phyloP scores from a whole-genome alignment of 2,329 filamentous ascomycete genomes.

The Fusarium compactum region DNA sequence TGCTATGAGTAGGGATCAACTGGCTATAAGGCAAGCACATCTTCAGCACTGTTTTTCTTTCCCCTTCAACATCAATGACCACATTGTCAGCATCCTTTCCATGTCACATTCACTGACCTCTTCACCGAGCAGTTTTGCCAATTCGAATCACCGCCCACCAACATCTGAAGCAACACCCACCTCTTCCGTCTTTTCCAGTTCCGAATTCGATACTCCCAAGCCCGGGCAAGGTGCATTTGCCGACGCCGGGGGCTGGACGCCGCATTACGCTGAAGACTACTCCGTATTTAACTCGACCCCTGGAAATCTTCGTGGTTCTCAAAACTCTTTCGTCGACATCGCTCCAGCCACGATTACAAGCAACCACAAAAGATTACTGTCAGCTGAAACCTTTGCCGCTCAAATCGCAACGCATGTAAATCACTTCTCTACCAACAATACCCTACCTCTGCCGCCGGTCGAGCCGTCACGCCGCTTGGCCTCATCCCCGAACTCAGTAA shows the following conservation, averaged over 20 bases:
- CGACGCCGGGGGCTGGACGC: conserved; percentile 67
- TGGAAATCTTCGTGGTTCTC: conserved; percentile 64
- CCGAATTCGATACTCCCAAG: conserved; percentile 69
- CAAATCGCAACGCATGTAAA: conserved; percentile 72
- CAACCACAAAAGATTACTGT: conserved; percentile 64
- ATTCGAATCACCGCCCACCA: conserved; percentile 70
- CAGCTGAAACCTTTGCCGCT: conserved; percentile 61
- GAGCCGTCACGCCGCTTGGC: conserved; percentile 68
- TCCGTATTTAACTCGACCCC: conserved; percentile 75
- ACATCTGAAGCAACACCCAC: conserved; percentile 70
- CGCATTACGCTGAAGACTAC: conserved; percentile 73
- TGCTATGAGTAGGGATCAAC: conserved; percentile 75
- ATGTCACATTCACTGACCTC: conserved; percentile 52
- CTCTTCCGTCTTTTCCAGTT: conserved; percentile 65
- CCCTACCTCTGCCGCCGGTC: conserved; percentile 68
- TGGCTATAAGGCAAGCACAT: conserved; percentile 64
- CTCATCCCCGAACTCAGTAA: conserved; percentile 66
- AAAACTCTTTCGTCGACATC: conserved; percentile 61
- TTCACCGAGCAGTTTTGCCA: conserved; percentile 66
- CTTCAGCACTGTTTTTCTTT: conserved; percentile 18
- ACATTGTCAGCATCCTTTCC: conserved; percentile 22
- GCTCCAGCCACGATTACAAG: conserved; percentile 53
- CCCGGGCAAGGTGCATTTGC: conserved; percentile 60
- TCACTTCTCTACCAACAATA: conserved; percentile 67
- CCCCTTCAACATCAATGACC: conserved; percentile 22